Conservation (phyloP, 2,329 filamentous ascomycete genomes). For the Arthrobotrys pseudoclavata region DNA sequence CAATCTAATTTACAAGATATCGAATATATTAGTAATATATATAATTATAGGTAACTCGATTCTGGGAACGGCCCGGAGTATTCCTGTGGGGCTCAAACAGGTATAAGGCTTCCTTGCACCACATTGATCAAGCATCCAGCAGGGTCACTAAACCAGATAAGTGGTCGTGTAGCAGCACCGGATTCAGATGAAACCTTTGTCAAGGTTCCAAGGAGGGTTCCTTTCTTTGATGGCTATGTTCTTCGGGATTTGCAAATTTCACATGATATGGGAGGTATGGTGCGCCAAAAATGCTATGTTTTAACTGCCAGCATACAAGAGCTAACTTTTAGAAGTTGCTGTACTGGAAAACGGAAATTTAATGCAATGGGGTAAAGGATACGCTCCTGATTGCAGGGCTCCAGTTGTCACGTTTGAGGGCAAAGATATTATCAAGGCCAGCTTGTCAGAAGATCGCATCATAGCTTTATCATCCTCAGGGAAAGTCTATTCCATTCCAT, state of each 20-base stretch:
- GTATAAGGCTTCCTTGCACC: slow-evolving; percentile 39
- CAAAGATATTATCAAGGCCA: slow-evolving; percentile 82
- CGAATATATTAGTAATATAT: neutral
- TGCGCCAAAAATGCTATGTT: neutral
- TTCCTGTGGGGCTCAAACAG: slow-evolving; percentile 93
- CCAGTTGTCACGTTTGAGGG: slow-evolving; percentile 82
- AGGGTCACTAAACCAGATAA: slow-evolving; percentile 61
- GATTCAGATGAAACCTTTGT: slow-evolving; percentile 81
- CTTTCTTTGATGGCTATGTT: slow-evolving; percentile 85
- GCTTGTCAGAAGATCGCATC: slow-evolving; percentile 84
- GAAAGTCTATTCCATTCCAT: slow-evolving; percentile 85
- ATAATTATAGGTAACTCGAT: slow-evolving; percentile 58
- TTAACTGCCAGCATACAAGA: slow-evolving; percentile 7
- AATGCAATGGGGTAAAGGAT: slow-evolving; percentile 89
- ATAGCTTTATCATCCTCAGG: slow-evolving; percentile 82
- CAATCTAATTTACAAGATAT: neutral
- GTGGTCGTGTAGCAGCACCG: slow-evolving; percentile 85
- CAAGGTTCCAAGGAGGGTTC: slow-evolving; percentile 82
- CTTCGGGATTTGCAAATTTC: slow-evolving; percentile 90
- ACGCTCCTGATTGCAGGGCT: slow-evolving; percentile 74
- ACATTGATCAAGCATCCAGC: neutral
- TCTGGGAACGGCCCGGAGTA: slow-evolving; percentile 82
- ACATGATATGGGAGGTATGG: slow-evolving; percentile 77
- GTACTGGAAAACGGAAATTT: slow-evolving; percentile 89
- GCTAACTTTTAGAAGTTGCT: slow-evolving; percentile 69